Evolutionary conservation across 352 stramenopile genomes (phyloP).

Genomic region (Pseudoperonospora humuli): DNA sequence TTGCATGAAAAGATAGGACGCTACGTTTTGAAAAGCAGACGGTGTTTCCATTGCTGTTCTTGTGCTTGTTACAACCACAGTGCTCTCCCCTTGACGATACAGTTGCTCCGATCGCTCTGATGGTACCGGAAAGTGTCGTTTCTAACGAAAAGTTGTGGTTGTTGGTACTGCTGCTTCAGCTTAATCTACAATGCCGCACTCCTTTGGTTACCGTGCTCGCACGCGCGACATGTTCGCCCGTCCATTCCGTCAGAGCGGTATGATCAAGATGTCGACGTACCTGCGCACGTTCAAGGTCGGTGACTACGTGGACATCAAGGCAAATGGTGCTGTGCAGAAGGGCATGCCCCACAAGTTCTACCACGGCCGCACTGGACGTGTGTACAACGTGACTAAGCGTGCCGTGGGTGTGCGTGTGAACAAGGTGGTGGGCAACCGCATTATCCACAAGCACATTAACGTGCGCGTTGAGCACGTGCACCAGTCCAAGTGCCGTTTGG

Average conservation of each 20-base stretch:
- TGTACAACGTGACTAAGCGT: conserved; percentile 99
- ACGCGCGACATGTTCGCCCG: conserved; percentile 99
- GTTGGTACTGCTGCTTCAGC: conserved; percentile 9
- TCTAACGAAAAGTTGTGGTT: conserved; percentile 22
- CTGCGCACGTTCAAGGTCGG: conserved; percentile 98
- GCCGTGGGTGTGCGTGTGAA: conserved; percentile 98
- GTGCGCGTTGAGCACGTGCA: conserved; percentile 99
- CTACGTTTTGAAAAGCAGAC: background rate
- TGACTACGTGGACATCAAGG: conserved; percentile 99
- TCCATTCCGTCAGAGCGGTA: conserved; percentile 95
- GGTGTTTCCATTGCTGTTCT: background rate
- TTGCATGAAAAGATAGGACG: background rate
- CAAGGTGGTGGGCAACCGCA: conserved; percentile 96
- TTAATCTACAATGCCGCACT: conserved; percentile 95
- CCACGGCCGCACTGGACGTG: conserved; percentile 97
- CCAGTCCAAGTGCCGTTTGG: conserved; percentile 97
- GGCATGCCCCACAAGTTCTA: conserved; percentile 99
- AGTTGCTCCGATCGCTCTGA: background rate
- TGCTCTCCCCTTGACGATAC: background rate
- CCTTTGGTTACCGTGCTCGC: conserved; percentile 96
- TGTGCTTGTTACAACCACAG: background rate
- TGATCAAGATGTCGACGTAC: conserved; percentile 96
- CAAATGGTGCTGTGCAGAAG: conserved; percentile 98
- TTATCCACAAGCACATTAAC: conserved; percentile 99
- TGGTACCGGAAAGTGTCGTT: conserved; percentile 1